phyloP scores from a whole-genome alignment of 2,329 filamentous ascomycete genomes.

The Nannizziopsis arthrosporioides region DNA sequence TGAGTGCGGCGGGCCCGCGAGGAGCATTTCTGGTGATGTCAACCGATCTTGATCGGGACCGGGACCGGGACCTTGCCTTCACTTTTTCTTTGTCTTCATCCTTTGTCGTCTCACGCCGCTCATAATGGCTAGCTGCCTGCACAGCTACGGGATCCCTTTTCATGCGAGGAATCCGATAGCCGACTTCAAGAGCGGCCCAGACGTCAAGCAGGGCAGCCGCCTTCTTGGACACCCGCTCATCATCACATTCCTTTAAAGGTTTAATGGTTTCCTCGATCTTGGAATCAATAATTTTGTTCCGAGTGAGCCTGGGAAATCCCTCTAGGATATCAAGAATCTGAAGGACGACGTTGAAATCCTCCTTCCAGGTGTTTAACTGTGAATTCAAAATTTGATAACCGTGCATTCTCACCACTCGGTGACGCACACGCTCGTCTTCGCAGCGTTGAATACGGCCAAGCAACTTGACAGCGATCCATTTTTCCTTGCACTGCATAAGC shows the following conservation, averaged over 20 bases:
- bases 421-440: constrained; percentile 74
- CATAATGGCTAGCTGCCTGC: constrained; percentile 52
- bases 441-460: constrained; percentile 77
- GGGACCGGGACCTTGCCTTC: constrained; percentile 37
- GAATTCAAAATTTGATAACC: constrained; percentile 91
- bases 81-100: constrained; percentile 41
- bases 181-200: constrained; percentile 83
- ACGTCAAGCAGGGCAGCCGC: constrained; percentile 62
- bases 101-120: constrained; percentile 42
- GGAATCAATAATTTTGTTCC: constrained; percentile 94
- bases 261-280: constrained; percentile 80
- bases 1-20: constrained; percentile 33
- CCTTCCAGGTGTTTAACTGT: constrained; percentile 68
- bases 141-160: constrained; percentile 60
- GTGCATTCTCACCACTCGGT: constrained; percentile 88
- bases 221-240: constrained; percentile 62
- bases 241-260: constrained; percentile 53
- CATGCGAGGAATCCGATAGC: constrained; percentile 84
- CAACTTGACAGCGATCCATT: constrained; percentile 96
- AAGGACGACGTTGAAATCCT: constrained; percentile 79
- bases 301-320: constrained; percentile 72
- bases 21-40: constrained; percentile 27
- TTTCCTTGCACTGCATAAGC: constrained; percentile 95
- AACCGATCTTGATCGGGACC: constrained; percentile 38
- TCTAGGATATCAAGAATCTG: constrained; percentile 85